These are phyloP conservation scores for Botrytis byssoidea DNA, from an alignment of 2,329 filamentous ascomycete genomes.

Conservation along the genomic window DNA sequence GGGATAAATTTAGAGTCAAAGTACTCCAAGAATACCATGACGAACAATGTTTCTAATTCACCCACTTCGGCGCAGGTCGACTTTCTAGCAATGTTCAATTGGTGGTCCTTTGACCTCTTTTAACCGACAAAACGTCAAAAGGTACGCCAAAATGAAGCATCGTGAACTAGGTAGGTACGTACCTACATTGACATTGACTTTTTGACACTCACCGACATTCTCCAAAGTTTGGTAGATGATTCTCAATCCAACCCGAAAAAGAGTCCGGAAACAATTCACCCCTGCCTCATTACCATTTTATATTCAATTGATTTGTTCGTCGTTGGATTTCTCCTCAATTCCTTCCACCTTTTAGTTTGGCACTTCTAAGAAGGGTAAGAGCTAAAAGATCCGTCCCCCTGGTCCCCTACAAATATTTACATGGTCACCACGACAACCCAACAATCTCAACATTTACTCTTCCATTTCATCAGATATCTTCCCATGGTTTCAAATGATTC, in stretches of 20 bases:
- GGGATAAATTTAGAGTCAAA: background rate
- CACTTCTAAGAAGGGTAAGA: background rate
- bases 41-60: background rate
- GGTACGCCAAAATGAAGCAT: background rate
- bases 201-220: slow-evolving; percentile 17
- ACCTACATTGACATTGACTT: background rate
- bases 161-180: background rate
- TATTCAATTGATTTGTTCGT: background rate
- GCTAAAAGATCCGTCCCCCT: background rate
- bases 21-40: background rate
- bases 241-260: background rate
- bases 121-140: background rate
- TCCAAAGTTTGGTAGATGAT: background rate
- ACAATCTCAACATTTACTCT: background rate
- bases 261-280: background rate
- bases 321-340: background rate
- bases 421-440: slow-evolving; percentile 11
- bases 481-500: background rate
- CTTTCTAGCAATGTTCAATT: background rate
- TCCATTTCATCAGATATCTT: background rate
- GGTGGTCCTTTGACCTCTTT: background rate
- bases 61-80: too few species aligned
- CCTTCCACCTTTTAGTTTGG: background rate
- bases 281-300: background rate
- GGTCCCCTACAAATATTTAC: slow-evolving; percentile 1